A percentile compares a stretch with the other conserved stretches of the same genome.
These are phyloP conservation scores for Myxozyma udenii DNA, from an alignment of 805 yeast genomes.

Conservation along the genomic window DNA sequence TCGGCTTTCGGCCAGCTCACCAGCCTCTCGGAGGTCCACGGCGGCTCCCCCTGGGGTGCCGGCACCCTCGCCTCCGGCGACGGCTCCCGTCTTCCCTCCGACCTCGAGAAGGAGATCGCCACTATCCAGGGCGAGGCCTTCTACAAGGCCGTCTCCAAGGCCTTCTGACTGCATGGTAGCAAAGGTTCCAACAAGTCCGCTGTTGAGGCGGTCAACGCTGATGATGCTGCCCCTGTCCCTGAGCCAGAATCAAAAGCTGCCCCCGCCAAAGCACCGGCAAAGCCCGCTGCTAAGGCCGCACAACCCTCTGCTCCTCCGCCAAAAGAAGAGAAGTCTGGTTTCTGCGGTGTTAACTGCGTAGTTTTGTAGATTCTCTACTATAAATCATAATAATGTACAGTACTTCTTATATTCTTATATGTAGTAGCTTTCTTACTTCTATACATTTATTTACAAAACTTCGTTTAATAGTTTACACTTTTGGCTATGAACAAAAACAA, in stretches of 20 bases:
- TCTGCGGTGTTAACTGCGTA: slow-evolving; percentile 19
- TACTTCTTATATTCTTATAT: neutral
- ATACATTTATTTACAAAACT: too few species aligned
- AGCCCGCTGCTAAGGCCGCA: slow-evolving; percentile 8
- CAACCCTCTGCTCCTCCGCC: slow-evolving; percentile 11
- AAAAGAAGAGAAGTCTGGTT: slow-evolving; percentile 12
- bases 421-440: too few species aligned
- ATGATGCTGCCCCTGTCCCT: neutral
- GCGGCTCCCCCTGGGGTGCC: slow-evolving; percentile 85
- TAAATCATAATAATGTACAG: neutral
- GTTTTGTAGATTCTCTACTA: slow-evolving; percentile 13
- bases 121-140: slow-evolving; percentile 66
- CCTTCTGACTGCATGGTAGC: slow-evolving; percentile 21
- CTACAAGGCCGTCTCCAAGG: slow-evolving; percentile 43
- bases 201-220: slow-evolving; percentile 4
- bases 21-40: slow-evolving; percentile 64
- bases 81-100: slow-evolving; percentile 68
- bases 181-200: slow-evolving; percentile 5
- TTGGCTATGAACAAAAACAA: too few species aligned
- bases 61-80: slow-evolving; percentile 74
- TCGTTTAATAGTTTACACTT: too few species aligned
- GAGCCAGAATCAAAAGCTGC: neutral
- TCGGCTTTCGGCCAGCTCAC: slow-evolving; percentile 53
- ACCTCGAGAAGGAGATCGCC: slow-evolving; percentile 62
- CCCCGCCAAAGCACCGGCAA: slow-evolving; percentile 3